Base-by-base conservation (phyloP, 2,329 filamentous ascomycete genomes). In the Botrytis hyacinthi region DNA sequence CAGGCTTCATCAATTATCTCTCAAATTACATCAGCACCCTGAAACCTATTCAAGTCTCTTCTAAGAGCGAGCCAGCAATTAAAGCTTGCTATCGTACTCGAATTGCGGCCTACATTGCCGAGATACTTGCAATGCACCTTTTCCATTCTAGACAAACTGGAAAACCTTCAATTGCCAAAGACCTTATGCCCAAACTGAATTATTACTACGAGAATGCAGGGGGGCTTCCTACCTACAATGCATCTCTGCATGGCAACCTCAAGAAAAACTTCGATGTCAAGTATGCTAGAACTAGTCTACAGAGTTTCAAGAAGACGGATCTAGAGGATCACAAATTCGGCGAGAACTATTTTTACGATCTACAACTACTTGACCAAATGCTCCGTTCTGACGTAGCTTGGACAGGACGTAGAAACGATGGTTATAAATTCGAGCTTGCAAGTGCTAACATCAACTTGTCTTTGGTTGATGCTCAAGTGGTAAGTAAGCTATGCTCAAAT, bases 401-500 rank as follows among this genome's bases (percentile, higher is more conserved):
- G 96, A 84, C 84, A 71, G 92, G 92, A 61, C 86, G 85, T 76
- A 87, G 84, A 77, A 87, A 89, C 72, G 88, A 91, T 78, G 95
- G 95, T 0, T 97, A 97, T 83, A 87, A 88, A 75, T 88, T 89
- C 67, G 96, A 99, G 81, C 91, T 99, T 83, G 89, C 91, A 79
- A 90, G 90, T 75, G 96, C 95, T 60, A 99, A 99, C 81, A 85
- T 92, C 75, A 98, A 99, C 82, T 82, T 99, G 70, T 97, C 95
- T 37, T 86, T 97, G 48, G 94, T 99, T 48, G 94, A 98, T 81
- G 93, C 95, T 37, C 94, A 99, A 84, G 91, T 96, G 76, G 91
- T 93, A 85, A 83, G 91, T 85, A 51, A 60, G 35, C 37, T 57
- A 60, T 26, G 60, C 46, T 44, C 54, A 63, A 57, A 35, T 32